Base-by-base conservation (phyloP, 768 basidiomycete species). In the Podaxis sp. region DNA sequence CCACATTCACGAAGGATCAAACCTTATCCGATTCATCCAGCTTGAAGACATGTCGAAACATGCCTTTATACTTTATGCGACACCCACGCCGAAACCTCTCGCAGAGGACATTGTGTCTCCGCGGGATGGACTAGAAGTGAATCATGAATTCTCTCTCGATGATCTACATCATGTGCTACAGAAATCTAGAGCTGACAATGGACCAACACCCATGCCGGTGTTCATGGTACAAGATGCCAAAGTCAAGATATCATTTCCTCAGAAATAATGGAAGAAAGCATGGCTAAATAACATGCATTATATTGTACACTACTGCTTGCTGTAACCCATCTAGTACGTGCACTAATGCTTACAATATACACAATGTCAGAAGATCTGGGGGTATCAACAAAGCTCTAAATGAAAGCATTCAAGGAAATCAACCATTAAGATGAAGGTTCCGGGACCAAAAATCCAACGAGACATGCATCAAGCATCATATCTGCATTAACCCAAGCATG, bases 401-500 rank as follows among this genome's bases (percentile, higher is more conserved):
- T 40, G 17, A 46, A 28, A 17, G 5, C 39, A 59, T 33, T 30
- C 8, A 57, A 28, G 3, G 33, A 33, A 24, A 26, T 19, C 19
- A 39, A 24, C 11, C 5, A 26, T 62, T 30, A 64, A 15, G 76
- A 72, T 36, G 79, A 75, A 30, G 86, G 83, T 68, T 94, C 92
- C 1, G 89, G 74, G 12, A 95, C 87, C 44, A 99, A 77, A 69
- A 97, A 92, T 15, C 96, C 96, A 40, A 99, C 90, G 52, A 97
- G 79, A 73, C 94, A 98, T 38, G 87, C 83, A 71, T 98, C 96
- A 22, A 99, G 80, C 93, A 99, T 97, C 68, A 89, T 89, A 56
- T 99, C 96, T n/a, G 84, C 86, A 68, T 94, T 98, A 36, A 99
- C 95, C 96, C 96, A 99, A 3, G 89, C 92, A 74, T 99, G 96